Conservation (phyloP, 805 yeast species). For the Pichia exigua region DNA sequence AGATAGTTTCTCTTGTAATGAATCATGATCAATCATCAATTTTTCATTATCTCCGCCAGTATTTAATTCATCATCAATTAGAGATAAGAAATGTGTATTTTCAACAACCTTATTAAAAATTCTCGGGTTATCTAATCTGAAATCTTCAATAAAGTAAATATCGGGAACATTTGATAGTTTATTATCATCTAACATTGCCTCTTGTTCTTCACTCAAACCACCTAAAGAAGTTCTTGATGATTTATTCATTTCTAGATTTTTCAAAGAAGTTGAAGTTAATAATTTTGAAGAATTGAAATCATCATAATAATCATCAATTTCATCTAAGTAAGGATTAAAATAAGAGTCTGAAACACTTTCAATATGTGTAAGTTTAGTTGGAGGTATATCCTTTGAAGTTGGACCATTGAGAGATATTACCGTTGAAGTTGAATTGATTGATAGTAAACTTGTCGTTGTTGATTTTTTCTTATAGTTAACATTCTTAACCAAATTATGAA, state of each 20-base stretch:
- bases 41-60: conserved; percentile 20
- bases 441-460: conserved; percentile 24
- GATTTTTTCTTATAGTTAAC: conserved; percentile 35
- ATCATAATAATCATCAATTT: conserved; percentile 38
- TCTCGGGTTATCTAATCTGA: conserved; percentile 83
- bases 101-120: conserved; percentile 69
- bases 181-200: conserved; percentile 19
- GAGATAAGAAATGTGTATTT: conserved; percentile 35
- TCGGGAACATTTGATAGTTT: conserved; percentile 50
- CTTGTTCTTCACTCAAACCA: conserved; percentile 15
- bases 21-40: conserved; percentile 32
- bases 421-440: conserved; percentile 29
- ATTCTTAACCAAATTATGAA: conserved; percentile 54
- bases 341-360: conserved; percentile 36
- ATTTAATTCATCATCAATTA: conserved; percentile 24
- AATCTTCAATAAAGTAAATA: conserved; percentile 58
- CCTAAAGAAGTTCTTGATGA: neutral
- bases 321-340: conserved; percentile 37
- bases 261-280: conserved; percentile 36
- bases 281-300: conserved; percentile 36
- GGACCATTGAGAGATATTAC: conserved; percentile 54
- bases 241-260: conserved; percentile 25
- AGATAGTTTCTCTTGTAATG: conserved; percentile 69
- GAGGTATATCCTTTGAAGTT: conserved; percentile 77
- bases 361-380: conserved; percentile 54